Conservation (phyloP, 169 alveolate species). For the Theileria sp. region DNA sequence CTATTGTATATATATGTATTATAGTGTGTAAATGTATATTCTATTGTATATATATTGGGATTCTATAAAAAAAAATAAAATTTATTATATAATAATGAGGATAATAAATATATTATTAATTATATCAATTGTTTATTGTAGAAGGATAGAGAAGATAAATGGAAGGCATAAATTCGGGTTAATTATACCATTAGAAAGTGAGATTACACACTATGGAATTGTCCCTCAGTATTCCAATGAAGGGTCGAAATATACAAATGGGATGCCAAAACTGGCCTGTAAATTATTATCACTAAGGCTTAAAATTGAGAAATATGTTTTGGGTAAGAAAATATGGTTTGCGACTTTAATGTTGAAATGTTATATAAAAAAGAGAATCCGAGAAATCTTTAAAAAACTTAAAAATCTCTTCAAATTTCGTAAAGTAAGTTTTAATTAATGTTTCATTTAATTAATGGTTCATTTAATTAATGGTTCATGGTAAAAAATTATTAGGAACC, state of each 20-base stretch:
- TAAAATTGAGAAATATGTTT: not conserved
- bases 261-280: not conserved
- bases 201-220: not conserved
- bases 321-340: not conserved
- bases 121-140: not conserved
- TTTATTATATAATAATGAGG: not conserved
- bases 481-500: conserved; percentile 11
- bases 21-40: not conserved
- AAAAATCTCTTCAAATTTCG: not conserved
- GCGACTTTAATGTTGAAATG: not conserved
- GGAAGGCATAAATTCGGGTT: not conserved
- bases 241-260: not conserved
- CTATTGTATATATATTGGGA: too few species aligned
- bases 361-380: not conserved
- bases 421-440: not conserved
- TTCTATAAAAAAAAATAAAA: not conserved
- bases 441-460: not conserved
- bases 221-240: not conserved
- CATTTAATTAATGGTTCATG: not conserved
- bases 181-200: not conserved
- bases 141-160: not conserved
- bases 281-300: not conserved
- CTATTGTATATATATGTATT: too few species aligned
- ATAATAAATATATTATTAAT: not conserved
- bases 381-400: not conserved